Evolutionary conservation across 345 rosid genomes (phyloP).

Genomic region (Iberis pinnata): DNA sequence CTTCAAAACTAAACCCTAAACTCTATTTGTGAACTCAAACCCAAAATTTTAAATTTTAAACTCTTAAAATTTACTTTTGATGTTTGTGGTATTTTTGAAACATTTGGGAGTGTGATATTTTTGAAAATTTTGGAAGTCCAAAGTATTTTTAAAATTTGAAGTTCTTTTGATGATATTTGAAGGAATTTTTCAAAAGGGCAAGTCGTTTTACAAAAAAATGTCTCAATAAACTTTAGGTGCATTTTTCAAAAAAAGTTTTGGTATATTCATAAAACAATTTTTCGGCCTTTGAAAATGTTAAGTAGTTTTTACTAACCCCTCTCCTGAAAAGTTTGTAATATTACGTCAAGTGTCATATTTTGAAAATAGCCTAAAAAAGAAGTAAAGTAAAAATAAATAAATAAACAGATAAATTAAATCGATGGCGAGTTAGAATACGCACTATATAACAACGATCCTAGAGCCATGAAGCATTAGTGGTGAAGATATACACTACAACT

Average conservation of each 20-base stretch:
- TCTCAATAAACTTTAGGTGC: too few relatives aligned
- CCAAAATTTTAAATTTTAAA: too few relatives aligned
- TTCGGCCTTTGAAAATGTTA: neutral
- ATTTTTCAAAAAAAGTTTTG: neutral
- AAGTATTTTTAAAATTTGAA: neutral
- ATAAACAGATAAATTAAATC: neutral
- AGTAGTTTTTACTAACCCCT: neutral
- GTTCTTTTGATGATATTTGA: too few relatives aligned
- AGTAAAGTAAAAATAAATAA: neutral
- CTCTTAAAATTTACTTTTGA: neutral
- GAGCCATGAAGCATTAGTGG: constrained; percentile 19
- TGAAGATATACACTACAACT: constrained; percentile 13
- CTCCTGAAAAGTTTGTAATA: neutral
- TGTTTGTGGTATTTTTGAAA: too few relatives aligned
- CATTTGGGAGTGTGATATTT: too few relatives aligned
- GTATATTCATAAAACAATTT: neutral
- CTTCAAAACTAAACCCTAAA: too few relatives aligned
- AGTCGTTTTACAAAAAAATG: too few relatives aligned
- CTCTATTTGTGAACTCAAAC: too few relatives aligned
- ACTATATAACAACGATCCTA: constrained; percentile 29
- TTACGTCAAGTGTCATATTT: neutral
- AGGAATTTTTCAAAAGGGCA: too few relatives aligned
- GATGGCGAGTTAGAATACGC: constrained; percentile 21
- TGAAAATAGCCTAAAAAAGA: constrained; percentile 1
- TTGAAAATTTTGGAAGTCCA: too few relatives aligned